Evolutionary conservation across 352 stramenopile species (phyloP).

Genomic region (Pythium vanterpoolii): DNA sequence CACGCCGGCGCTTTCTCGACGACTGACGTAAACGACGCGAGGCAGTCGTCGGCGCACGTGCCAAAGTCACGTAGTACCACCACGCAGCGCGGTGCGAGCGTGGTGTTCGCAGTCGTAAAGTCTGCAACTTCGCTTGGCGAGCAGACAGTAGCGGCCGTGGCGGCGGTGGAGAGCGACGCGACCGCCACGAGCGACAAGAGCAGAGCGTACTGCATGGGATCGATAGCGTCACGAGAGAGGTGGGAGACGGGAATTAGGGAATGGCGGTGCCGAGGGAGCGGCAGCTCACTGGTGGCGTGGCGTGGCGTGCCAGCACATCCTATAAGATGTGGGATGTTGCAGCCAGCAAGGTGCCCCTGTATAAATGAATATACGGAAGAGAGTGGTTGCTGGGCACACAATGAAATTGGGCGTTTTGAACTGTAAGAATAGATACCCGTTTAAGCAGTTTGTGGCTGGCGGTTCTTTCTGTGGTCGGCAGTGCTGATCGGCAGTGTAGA

Average conservation of each 20-base stretch:
- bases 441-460: too few species aligned
- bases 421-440: not conserved
- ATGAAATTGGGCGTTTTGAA: not conserved
- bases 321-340: too few species aligned
- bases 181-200: not conserved
- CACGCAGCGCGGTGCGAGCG: conserved; percentile 1
- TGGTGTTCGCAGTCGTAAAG: not conserved
- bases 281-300: not conserved
- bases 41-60: conserved; percentile 8
- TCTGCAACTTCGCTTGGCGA: not conserved
- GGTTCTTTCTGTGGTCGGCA: not conserved
- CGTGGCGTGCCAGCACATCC: not conserved
- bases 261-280: not conserved
- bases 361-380: not conserved
- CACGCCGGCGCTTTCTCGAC: not conserved
- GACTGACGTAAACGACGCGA: not conserved
- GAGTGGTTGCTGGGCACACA: not conserved
- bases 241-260: not conserved
- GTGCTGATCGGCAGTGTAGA: not conserved
- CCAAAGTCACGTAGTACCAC: conserved; percentile 8
- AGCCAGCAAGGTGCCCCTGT: too few species aligned
- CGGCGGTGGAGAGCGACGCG: not conserved
- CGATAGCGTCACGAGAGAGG: not conserved
- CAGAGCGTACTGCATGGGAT: not conserved
- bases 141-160: too few species aligned